These are phyloP conservation scores for Saccharum hybrid DNA, from an alignment of 202 grass and related monocot species.

Conservation along the genomic window DNA sequence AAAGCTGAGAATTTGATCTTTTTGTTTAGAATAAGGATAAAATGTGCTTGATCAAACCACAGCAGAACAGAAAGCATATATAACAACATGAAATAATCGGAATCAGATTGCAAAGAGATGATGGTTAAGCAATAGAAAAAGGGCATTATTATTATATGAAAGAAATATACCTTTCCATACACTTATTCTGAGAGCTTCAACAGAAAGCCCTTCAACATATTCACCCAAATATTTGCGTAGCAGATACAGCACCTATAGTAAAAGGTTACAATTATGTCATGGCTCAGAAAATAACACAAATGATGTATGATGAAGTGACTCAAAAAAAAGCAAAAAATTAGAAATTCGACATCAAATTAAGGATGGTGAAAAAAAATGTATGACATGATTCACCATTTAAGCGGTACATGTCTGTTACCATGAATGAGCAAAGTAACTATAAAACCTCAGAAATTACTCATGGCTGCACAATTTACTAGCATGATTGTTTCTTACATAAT, in stretches of 20 bases:
- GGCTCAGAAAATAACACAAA: conserved; percentile 15
- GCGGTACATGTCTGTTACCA: neutral
- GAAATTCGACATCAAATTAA: neutral
- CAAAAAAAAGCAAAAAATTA: neutral
- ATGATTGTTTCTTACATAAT: conserved; percentile 9
- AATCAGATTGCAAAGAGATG: conserved; percentile 25
- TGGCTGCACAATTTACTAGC: neutral
- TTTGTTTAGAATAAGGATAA: neutral
- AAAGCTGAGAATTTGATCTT: conserved; percentile 1
- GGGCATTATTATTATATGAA: conserved; percentile 12
- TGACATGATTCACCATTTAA: conserved; percentile 21
- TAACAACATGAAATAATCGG: conserved; percentile 5
- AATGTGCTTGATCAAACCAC: conserved; percentile 12
- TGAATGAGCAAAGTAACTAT: conserved; percentile 22
- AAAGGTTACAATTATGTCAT: conserved; percentile 30
- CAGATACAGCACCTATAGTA: conserved; percentile 75
- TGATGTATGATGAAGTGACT: conserved; percentile 1
- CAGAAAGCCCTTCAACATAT: conserved; percentile 97
- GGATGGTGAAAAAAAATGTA: neutral
- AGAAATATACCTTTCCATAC: conserved; percentile 85
- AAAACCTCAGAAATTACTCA: conserved; percentile 20
- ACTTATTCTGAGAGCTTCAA: conserved; percentile 94
- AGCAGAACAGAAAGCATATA: conserved; percentile 9
- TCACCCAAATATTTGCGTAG: conserved; percentile 97
- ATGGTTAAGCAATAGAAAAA: conserved; percentile 18